Conservation (phyloP, 495 filamentous ascomycete species). For the Viridothelium virens region DNA sequence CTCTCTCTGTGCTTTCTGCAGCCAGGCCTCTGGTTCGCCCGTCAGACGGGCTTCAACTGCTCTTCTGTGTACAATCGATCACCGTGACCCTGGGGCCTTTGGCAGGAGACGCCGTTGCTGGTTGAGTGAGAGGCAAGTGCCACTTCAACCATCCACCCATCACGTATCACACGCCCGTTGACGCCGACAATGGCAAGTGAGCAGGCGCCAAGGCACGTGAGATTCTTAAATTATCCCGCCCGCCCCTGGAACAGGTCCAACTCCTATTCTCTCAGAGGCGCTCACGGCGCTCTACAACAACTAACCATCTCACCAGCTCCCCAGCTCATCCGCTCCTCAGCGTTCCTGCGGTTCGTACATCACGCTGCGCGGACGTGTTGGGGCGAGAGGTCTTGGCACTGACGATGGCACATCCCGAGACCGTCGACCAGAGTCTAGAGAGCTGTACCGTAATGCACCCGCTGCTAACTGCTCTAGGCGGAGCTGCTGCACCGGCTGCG, state of each 20-base stretch:
- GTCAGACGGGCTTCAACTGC: neutral
- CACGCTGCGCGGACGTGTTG: conserved; percentile 7
- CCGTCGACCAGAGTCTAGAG: neutral
- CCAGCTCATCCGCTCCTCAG: neutral
- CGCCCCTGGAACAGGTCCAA: neutral
- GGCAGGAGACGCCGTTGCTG: neutral
- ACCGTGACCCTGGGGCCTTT: neutral
- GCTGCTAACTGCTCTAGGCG: neutral
- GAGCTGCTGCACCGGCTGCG: neutral
- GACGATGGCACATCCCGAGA: neutral
- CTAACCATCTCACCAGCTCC: neutral
- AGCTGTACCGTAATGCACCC: neutral
- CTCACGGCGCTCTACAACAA: too few species aligned
- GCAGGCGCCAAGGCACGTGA: conserved; percentile 5
- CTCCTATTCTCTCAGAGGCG: too few species aligned
- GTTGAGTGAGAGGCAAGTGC: neutral
- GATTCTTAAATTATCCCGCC: neutral
- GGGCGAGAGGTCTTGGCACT: conserved; percentile 1
- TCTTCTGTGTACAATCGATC: too few species aligned
- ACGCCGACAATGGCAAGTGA: too few species aligned
- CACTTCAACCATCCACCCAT: neutral
- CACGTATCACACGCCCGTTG: too few species aligned
- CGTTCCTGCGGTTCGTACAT: conserved; percentile 6
- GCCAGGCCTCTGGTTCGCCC: neutral
- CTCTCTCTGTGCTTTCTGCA: neutral